Evolutionary conservation across 2,329 filamentous ascomycete genomes (phyloP), one percentile per base, ranked within the genome.

Genomic region (Colletotrichum sidae): DNA sequence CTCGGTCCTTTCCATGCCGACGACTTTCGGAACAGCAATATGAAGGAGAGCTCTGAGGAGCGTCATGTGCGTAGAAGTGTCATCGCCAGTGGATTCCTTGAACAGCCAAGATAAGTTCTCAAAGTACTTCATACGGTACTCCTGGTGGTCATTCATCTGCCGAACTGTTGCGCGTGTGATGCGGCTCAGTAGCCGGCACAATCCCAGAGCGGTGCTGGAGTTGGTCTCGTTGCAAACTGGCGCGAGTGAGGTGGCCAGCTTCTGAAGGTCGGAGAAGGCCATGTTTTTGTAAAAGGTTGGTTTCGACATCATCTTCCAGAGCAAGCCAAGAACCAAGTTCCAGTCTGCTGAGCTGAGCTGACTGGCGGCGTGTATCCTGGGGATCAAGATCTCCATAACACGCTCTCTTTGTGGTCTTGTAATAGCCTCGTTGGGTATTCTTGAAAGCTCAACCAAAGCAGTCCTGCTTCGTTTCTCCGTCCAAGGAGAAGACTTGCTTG

Each of bases 271-370:
- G 0, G 70, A 68, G 54, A 81, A 86, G 2, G 65, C 71, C 75
- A 86, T 80, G 0, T 72, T 76, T 68, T 83, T 75, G 68, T 86
- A 84, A 60, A 85, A 85, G 0, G 83, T 85, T 0, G 84, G 79
- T n/a, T 79, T 78, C 6, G 74, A 72, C 80, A 86, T 84, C 33
- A 86, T 72, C 69, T 84, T 86, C 3, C 79, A 72, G 67, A 81
- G 79, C 52, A 88, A 69, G 17, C 79, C 77, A 7, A 87, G 73
- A 6, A 83, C 69, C 9, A 76, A 63, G 54, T 75, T 78, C 75
- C 78, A 80, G 9, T 72, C 69, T 9, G 74, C 69, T 2, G 74
- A 39, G 4, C 74, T 66, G 3, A 75, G 54, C 25, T 70, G 68
- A 35, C 72, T 72, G 2, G 70, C 71, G 5, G 70, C 58, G 44